phyloP scores from a whole-genome alignment of 2,329 filamentous ascomycete genomes.

The Chaetomium strumarium region DNA sequence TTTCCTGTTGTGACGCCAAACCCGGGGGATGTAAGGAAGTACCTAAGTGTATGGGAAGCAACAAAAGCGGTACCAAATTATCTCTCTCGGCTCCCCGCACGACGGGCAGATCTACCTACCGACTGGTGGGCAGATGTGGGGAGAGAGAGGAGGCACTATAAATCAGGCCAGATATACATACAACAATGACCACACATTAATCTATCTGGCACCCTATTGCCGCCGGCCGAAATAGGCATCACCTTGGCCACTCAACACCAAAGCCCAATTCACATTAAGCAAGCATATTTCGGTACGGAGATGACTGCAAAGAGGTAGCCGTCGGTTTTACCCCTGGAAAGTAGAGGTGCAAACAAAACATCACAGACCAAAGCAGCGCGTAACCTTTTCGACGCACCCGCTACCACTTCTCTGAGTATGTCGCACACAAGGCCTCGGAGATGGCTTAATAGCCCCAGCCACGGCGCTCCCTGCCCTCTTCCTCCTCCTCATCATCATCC shows the following conservation, averaged over 20 bases:
- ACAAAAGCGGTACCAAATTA: not conserved
- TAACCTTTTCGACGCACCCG: not conserved
- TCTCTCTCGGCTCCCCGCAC: conserved; percentile 5
- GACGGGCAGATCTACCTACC: conserved; percentile 7
- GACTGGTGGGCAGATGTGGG: conserved; percentile 2
- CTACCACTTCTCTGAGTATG: not conserved
- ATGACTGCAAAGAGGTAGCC: no score
- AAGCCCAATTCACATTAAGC: not conserved
- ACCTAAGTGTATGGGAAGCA: no score
- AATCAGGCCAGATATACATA: conserved; percentile 10
- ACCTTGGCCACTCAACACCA: not conserved
- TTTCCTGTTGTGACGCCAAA: not conserved
- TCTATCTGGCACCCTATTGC: conserved; percentile 9
- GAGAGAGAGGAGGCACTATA: conserved; percentile 1
- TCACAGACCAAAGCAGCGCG: no score
- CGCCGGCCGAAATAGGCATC: conserved; percentile 5
- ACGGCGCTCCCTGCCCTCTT: conserved; percentile 15
- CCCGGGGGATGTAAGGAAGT: not conserved
- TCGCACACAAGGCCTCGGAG: not conserved
- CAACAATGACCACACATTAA: conserved; percentile 6
- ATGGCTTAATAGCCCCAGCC: conserved; percentile 11
- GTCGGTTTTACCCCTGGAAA: no score
- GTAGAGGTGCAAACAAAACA: no score
- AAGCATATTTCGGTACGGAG: not conserved
- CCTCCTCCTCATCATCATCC: conserved; percentile 13